phyloP scores from a whole-genome alignment of 306 rosid genomes.

The Corylus heterophylla region DNA sequence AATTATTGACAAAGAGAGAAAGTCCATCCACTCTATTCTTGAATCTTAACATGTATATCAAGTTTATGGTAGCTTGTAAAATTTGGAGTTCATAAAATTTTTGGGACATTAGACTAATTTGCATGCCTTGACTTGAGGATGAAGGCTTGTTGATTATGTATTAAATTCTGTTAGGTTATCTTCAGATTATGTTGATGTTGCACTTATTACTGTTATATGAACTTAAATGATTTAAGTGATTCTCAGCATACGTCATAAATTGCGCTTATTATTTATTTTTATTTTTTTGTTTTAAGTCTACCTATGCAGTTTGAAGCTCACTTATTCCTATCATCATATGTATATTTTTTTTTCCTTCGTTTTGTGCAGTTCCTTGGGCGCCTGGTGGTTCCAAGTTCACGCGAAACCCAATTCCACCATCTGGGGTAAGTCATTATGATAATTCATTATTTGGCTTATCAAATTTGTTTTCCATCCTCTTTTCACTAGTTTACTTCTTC shows the following conservation, averaged over 20 bases:
- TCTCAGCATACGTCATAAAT: neutral
- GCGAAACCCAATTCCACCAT: slow-evolving; percentile 90
- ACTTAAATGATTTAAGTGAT: neutral
- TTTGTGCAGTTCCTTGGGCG: slow-evolving; percentile 89
- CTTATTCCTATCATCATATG: neutral
- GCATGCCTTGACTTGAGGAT: neutral
- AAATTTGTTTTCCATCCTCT: neutral
- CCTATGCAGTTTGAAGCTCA: neutral
- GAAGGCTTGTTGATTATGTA: neutral
- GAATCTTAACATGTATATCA: neutral
- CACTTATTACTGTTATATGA: neutral
- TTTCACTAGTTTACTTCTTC: neutral
- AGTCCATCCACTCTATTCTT: neutral
- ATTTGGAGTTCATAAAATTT: neutral
- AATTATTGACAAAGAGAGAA: neutral
- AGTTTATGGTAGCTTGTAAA: neutral
- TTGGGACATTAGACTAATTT: neutral
- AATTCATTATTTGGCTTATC: neutral
- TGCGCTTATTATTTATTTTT: neutral
- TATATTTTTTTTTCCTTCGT: neutral
- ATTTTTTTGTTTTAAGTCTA: neutral
- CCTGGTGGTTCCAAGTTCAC: slow-evolving; percentile 96
- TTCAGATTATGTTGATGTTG: neutral
- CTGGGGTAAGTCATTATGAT: slow-evolving; percentile 65
- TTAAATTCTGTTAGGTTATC: neutral